Evolutionary conservation across 805 yeast genomes (phyloP), one percentile per base, ranked within the genome.

Genomic region (Kazachstania psychrophila): DNA sequence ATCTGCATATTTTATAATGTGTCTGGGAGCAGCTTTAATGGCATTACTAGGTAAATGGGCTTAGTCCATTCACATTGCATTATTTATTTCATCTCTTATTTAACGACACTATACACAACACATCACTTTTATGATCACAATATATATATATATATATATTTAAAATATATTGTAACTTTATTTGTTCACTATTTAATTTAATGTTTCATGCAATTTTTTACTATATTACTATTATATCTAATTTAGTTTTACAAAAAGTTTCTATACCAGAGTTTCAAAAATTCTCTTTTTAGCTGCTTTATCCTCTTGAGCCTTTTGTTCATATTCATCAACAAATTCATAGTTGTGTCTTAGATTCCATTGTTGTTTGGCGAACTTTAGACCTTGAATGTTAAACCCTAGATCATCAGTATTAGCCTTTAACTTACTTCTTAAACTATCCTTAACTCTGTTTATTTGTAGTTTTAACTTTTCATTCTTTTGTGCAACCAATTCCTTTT

Each of bases 381-480:
- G 65, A 4, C 95, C 96, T 43, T 83, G 88, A 14, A 85, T 66
- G 52, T 92, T 92, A 64, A 72, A 79, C 8, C 96, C 97, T 31
- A 92, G 66, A 41, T 73, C 79, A 31, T 70, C 65, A 12, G 72
- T 65, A 15, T 75, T 74, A 3, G 54, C 48, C 32, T 62, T 61
- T 36, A 92, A 64, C 37, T 75, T 73, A 1, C 38, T 47, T 43
- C 95, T 70, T 38, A 92, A 64, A 46, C 74, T 74, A 7, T 58
- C 56, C 50, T 79, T 80, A 31, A 89, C 81, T 19, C 65, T 65
- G 20, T 72, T 69, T 32, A 92, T 65, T 48, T 78, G 83, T 36
- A 69, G 68, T 53, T 81, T 79, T 52, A 86, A 63, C 13, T 52
- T 56, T 33, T 73, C 75, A 51, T 81, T 83, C 43, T 70, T 76